Evolutionary conservation across 441 rosid genomes (phyloP), one percentile per base, ranked within the genome.

Genomic region (Mallotus japonicus): DNA sequence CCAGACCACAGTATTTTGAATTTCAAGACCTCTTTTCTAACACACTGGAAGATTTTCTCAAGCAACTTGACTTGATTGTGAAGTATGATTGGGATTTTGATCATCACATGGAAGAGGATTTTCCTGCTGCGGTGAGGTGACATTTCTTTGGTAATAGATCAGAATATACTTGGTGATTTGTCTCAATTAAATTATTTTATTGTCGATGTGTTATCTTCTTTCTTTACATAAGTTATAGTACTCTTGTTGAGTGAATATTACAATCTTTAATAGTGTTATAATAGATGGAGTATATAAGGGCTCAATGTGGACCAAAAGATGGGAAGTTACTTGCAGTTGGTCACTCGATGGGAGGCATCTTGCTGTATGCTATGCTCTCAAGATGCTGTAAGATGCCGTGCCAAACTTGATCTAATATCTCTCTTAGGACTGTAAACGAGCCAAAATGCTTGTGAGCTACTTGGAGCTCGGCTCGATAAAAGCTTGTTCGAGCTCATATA

Each of bases 321-420:
- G 97, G 92, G 20, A 92, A 83, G 71, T 70, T 95, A 79, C 86
- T 86, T 56, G 97, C 97, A 0, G 75, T 92, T 76, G 97, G 99
- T 74, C 99, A 92, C 84, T 92, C 99, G 58, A 90, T 94, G 99
- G 99, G 97, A 42, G 99, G 97, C 46, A 94, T 90, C 76, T 81
- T 94, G 84, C 87, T 94, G 50, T 94, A 92, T 76, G 88, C 97
- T n/a, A 74, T 87, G 88, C 85, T 92, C 37, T 88, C 97, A 66
- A 80, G 73, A 81, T 88, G 81, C 74, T 76, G 97, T 93, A 88
- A 89, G 85, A 68, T 80, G 56, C 32, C 54, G 37, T 5, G 16
- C 46, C 61, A 40, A 62, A 40, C 19, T 42, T 62, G 50, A 56
- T n/a, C 7, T 58, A 14, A 37, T 49, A 46, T 4, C 14, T 34